Conservation (phyloP, 164 flowering plant genomes). For the Cinnamomum chago region DNA sequence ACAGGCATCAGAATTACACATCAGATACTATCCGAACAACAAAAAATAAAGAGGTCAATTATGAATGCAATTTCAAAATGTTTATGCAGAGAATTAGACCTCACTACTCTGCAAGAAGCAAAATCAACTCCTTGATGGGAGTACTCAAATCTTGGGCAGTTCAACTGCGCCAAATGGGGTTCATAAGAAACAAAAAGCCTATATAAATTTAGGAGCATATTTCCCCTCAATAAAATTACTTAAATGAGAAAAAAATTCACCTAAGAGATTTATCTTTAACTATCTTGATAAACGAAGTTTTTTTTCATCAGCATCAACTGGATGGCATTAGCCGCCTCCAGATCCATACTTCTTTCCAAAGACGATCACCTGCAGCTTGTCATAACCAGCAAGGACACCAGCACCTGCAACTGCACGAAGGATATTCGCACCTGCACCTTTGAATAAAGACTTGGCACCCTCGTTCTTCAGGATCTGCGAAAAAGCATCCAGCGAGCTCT, state of each 20-base stretch:
- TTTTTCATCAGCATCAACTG: slow-evolving; percentile 46
- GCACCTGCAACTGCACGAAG: slow-evolving; percentile 63
- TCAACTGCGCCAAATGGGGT: background rate
- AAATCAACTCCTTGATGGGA: background rate
- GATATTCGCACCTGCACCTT: slow-evolving; percentile 50
- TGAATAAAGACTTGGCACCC: slow-evolving; percentile 41
- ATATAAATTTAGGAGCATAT: slow-evolving; percentile 3
- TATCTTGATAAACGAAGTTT: slow-evolving; percentile 9
- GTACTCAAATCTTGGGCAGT: background rate
- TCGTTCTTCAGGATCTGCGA: slow-evolving; percentile 36
- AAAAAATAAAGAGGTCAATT: background rate
- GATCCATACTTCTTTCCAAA: slow-evolving; percentile 68
- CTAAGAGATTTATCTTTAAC: background rate
- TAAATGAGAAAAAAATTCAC: slow-evolving; percentile 1
- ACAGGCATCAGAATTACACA: background rate
- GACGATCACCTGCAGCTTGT: slow-evolving; percentile 61
- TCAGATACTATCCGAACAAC: background rate
- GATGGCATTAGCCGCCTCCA: slow-evolving; percentile 43
- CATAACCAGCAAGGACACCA: slow-evolving; percentile 73
- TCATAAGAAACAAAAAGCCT: background rate
- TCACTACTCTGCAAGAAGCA: background rate
- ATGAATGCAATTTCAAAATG: background rate
- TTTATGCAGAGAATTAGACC: background rate
- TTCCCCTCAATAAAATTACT: slow-evolving; percentile 22
- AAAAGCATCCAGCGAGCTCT: slow-evolving; percentile 40